Percentiles rank a stretch among this genome's conserved stretches.
phyloP scores from a whole-genome alignment of 352 stramenopile genomes.

The Phytophthora brassicae region DNA sequence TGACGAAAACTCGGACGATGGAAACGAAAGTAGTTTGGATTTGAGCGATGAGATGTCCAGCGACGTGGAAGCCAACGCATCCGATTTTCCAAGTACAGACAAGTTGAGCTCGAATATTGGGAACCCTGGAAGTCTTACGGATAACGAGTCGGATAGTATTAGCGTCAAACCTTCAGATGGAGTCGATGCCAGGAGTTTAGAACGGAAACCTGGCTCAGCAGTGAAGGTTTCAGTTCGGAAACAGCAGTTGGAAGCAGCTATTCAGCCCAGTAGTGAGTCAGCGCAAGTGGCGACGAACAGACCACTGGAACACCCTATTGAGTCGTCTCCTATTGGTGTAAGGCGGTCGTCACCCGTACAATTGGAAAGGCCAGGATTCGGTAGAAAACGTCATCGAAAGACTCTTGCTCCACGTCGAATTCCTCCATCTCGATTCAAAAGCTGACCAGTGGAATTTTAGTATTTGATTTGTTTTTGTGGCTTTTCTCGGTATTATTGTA shows the following conservation, averaged over 20 bases:
- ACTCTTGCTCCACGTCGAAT: constrained; percentile 50
- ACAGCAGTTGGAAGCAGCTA: constrained; percentile 2
- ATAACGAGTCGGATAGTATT: constrained; percentile 28
- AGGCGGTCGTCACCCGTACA: neutral
- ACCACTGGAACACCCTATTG: neutral
- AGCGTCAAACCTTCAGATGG: constrained; percentile 11
- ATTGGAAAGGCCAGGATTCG: constrained; percentile 19
- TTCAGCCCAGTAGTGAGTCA: neutral
- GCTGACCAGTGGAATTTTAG: constrained; percentile 3
- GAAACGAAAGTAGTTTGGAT: constrained; percentile 1
- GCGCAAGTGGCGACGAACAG: neutral
- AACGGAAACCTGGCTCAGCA: neutral
- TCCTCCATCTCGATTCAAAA: constrained; percentile 32
- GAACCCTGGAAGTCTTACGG: constrained; percentile 12
- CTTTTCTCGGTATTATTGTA: neutral
- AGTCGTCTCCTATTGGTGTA: neutral
- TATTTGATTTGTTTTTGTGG: constrained; percentile 1
- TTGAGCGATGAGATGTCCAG: constrained; percentile 7
- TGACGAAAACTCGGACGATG: constrained; percentile 23
- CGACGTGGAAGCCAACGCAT: constrained; percentile 4
- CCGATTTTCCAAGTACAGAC: constrained; percentile 13
- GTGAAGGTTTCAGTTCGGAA: neutral
- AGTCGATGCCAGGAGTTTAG: neutral
- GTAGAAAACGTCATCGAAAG: constrained; percentile 63
- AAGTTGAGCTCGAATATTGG: constrained; percentile 10